Evolutionary conservation across 805 yeast species (phyloP).

Genomic region (Middelhovenomyces tepae): DNA sequence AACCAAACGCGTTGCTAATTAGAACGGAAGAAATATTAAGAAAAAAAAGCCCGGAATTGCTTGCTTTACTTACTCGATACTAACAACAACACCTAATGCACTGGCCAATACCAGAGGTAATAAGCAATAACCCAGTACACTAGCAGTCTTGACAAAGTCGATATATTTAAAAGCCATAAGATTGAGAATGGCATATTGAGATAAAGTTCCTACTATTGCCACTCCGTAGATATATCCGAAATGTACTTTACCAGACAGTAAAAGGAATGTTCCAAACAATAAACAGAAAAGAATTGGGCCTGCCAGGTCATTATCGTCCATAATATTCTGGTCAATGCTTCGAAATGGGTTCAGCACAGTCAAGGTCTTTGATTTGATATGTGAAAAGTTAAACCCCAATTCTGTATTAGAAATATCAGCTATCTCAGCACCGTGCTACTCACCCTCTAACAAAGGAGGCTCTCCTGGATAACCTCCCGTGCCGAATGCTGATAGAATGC

Average conservation of each 20-base stretch:
- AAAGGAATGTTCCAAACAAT: constrained; percentile 71
- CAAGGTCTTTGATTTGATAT: constrained; percentile 70
- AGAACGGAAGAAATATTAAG: too few relatives aligned
- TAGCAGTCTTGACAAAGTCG: constrained; percentile 61
- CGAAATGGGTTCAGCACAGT: constrained; percentile 78
- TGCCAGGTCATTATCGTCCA: constrained; percentile 87
- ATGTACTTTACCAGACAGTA: constrained; percentile 85
- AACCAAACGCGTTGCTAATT: constrained; percentile 52
- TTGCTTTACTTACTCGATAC: constrained; percentile 41
- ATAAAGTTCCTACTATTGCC: constrained; percentile 80
- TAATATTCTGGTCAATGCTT: constrained; percentile 57
- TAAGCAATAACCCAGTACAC: constrained; percentile 89
- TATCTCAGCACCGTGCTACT: not conserved
- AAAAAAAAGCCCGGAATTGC: not conserved
- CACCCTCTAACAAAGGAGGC: constrained; percentile 69
- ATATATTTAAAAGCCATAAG: constrained; percentile 58
- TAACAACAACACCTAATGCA: constrained; percentile 55
- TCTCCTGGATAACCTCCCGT: constrained; percentile 94
- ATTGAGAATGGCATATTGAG: constrained; percentile 76
- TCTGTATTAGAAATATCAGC: constrained; percentile 32
- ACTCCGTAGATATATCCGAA: constrained; percentile 97
- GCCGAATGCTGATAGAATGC: constrained; percentile 85
- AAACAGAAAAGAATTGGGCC: constrained; percentile 90
- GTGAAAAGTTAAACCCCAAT: constrained; percentile 83
- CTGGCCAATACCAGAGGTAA: constrained; percentile 78